Percentiles rank a stretch among this genome's conserved stretches.
Evolutionary conservation across 192 early-diverging fungal genomes (phyloP).

Genomic region (Backusella macrospora): DNA sequence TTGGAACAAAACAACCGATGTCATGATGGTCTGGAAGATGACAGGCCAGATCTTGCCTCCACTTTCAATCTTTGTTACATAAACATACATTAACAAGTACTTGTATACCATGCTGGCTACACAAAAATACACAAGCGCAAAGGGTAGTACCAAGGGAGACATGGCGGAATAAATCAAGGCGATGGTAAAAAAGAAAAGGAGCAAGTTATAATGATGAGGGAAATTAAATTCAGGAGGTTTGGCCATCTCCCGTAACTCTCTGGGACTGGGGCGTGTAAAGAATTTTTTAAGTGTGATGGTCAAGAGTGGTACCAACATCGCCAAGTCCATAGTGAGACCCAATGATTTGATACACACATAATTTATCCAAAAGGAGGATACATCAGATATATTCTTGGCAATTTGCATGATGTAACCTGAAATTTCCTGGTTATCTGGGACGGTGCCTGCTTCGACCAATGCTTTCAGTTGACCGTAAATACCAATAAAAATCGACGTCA

Average conservation of each 20-base stretch:
- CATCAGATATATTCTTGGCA: conserved; percentile 44
- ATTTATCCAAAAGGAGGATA: conserved; percentile 79
- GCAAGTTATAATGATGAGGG: conserved; percentile 65
- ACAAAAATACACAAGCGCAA: conserved; percentile 65
- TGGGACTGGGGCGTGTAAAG: conserved; percentile 66
- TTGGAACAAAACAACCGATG: conserved; percentile 70
- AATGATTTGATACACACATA: conserved; percentile 70
- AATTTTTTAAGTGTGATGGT: conserved; percentile 51
- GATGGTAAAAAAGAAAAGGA: conserved; percentile 74
- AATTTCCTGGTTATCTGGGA: conserved; percentile 12
- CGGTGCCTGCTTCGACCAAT: conserved; percentile 20
- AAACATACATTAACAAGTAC: conserved; percentile 76
- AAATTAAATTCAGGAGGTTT: conserved; percentile 76
- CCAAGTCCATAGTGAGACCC: conserved; percentile 68
- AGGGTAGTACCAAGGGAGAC: conserved; percentile 69
- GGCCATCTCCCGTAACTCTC: conserved; percentile 65
- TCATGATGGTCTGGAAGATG: conserved; percentile 66
- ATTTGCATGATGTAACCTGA: conserved; percentile 30
- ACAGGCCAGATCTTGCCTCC: conserved; percentile 75
- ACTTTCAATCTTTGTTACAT: conserved; percentile 71
- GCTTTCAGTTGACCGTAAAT: conserved; percentile 36
- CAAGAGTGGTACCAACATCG: conserved; percentile 63
- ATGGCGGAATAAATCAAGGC: conserved; percentile 73
- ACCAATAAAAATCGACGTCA: conserved; percentile 42
- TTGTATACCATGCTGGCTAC: conserved; percentile 72